Evolutionary conservation across 805 yeast species (phyloP), one percentile per base, ranked within the genome.

Genomic region (Barnettozyma botsteinii): DNA sequence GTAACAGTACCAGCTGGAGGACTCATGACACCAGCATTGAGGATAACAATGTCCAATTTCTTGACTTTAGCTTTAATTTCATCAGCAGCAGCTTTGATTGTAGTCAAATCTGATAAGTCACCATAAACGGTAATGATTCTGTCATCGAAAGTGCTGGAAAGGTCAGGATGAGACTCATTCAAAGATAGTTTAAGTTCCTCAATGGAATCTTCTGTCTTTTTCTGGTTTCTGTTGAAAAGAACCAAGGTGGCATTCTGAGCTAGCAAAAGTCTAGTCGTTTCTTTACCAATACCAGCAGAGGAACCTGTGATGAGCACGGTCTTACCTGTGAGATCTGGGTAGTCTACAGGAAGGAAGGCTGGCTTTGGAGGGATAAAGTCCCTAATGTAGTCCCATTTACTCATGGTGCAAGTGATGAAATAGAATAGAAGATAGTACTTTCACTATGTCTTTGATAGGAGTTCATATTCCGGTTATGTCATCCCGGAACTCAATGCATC

Each of bases 1-100:
- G 77, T 63, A 24, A 41, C 43, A 8, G 65, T 46, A 1, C 62
- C 67, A 20, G 35, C 36, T 4, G 72, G 67, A 3, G 69, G 67
- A 9, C 39, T 42, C 69, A 67, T 66, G 4, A 72, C 64, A 25
- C 73, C 73, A 10, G 74, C 75, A 49, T 71, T 72, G 46, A 66
- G 64, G 24, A 70, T 54, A 17, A 67, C 56, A 3, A 64, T 55
- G 37, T 70, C 62, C 27, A 70, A 42, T 6, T 46, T 41, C 15
- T 62, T 60, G 20, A 49, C 44, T 10, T 24, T 29, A 1, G 35
- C 28, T 12, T 53, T 31, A 25, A 68, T 47, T 26, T 55, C 47
- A 6, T 52, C 53, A 11, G 59, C 62, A 1, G 66, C 75, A 1
- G 65, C 56, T 43, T 59, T 62, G 40, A 73, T 56, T 2, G 70